phyloP scores from a whole-genome alignment of 2,329 filamentous ascomycete species.

The Ceratocystis smalleyi region DNA sequence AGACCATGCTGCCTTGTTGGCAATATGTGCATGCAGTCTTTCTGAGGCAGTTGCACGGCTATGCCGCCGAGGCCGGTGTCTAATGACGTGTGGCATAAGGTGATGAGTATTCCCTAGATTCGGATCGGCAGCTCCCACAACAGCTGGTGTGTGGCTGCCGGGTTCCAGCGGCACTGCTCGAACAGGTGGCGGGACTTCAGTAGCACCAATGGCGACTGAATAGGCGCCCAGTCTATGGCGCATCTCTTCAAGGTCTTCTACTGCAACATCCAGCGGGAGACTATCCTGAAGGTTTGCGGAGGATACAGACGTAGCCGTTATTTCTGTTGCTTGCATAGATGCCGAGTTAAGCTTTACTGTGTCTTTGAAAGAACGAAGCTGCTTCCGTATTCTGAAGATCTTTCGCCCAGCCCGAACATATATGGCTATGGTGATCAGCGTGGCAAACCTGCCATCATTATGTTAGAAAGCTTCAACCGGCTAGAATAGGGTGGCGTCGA shows the following conservation, averaged over 20 bases:
- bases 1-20: slow-evolving; percentile 43
- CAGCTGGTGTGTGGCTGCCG: slow-evolving; percentile 56
- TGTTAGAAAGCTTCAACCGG: neutral
- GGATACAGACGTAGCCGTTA: slow-evolving; percentile 36
- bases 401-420: slow-evolving; percentile 38
- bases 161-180: slow-evolving; percentile 46
- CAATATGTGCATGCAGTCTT: slow-evolving; percentile 26
- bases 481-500: too few relatives aligned
- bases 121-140: slow-evolving; percentile 44
- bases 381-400: slow-evolving; percentile 46
- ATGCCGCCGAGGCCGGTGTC: slow-evolving; percentile 7
- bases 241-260: neutral
- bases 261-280: neutral
- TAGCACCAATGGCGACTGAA: slow-evolving; percentile 49
- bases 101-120: slow-evolving; percentile 26
- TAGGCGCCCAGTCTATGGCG: slow-evolving; percentile 32
- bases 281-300: neutral
- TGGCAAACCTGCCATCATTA: slow-evolving; percentile 15
- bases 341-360: slow-evolving; percentile 28
- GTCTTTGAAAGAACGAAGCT: slow-evolving; percentile 33
- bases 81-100: neutral
- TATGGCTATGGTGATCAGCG: slow-evolving; percentile 18
- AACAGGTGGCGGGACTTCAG: slow-evolving; percentile 47
- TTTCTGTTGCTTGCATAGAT: slow-evolving; percentile 38
- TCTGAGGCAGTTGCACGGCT: slow-evolving; percentile 17